Evolutionary conservation across 202 grass and related monocot species (phyloP).

Genomic region (Musa balbisiana): DNA sequence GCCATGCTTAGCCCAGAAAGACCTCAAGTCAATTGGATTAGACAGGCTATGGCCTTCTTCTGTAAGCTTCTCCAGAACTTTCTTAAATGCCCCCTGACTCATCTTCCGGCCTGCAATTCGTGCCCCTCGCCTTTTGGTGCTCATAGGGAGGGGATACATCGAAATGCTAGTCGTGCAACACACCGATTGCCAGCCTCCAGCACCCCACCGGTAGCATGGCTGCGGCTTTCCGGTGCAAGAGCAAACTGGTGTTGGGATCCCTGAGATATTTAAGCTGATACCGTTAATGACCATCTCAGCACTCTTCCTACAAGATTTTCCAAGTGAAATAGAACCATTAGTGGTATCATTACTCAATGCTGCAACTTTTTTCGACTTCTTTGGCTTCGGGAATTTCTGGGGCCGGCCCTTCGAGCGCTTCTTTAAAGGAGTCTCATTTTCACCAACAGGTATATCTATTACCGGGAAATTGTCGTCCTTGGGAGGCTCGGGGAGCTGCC

Average conservation of each 20-base stretch:
- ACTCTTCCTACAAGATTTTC: constrained; percentile 2
- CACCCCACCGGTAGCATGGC: constrained; percentile 17
- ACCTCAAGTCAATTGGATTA: constrained; percentile 18
- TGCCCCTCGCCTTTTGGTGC: constrained; percentile 18
- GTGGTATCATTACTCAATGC: not conserved
- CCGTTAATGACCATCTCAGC: constrained; percentile 12
- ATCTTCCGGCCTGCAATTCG: constrained; percentile 17
- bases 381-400: constrained; percentile 10
- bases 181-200: constrained; percentile 13
- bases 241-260: constrained; percentile 11
- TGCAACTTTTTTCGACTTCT: constrained; percentile 17
- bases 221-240: constrained; percentile 9
- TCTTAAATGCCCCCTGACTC: constrained; percentile 12
- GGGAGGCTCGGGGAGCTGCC: constrained; percentile 3
- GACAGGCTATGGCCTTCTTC: constrained; percentile 9
- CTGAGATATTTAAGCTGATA: not conserved
- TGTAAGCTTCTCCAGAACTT: constrained; percentile 16
- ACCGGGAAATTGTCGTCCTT: not conserved
- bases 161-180: constrained; percentile 22
- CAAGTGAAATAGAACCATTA: not conserved
- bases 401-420: constrained; percentile 5
- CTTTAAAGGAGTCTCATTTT: constrained; percentile 12
- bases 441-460: not conserved
- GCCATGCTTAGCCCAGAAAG: constrained; percentile 22
- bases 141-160: constrained; percentile 12